Conservation (phyloP, 352 stramenopile species). For the Pelagophyceae sp. region DNA sequence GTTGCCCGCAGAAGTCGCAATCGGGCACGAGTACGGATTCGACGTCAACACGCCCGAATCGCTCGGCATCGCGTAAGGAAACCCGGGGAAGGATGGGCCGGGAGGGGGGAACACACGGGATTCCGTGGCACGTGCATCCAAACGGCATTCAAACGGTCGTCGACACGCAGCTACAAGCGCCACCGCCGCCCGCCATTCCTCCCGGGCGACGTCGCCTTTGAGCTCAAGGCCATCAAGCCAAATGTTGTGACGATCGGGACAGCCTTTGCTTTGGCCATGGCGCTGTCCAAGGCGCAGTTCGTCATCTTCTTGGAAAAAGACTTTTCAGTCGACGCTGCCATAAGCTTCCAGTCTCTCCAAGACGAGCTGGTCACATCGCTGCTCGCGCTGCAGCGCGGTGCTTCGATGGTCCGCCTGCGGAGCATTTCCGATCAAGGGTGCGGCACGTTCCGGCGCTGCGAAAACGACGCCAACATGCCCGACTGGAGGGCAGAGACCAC, state of each 20-base stretch:
- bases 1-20: conserved; percentile 15
- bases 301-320: conserved; percentile 30
- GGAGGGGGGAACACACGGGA: too few relatives aligned
- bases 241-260: conserved; percentile 26
- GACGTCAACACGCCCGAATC: conserved; percentile 10
- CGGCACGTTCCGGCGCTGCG: conserved; percentile 26
- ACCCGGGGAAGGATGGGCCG: too few relatives aligned
- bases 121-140: too few relatives aligned
- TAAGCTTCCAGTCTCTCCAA: neutral
- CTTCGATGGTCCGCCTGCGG: conserved; percentile 20
- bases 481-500: conserved; percentile 4
- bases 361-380: conserved; percentile 16
- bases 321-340: conserved; percentile 14
- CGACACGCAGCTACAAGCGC: too few relatives aligned
- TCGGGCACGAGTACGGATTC: conserved; percentile 22
- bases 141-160: too few relatives aligned
- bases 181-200: neutral
- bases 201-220: neutral
- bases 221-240: conserved; percentile 20
- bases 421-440: conserved; percentile 25
- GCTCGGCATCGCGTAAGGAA: neutral
- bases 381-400: conserved; percentile 10
- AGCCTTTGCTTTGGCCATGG: conserved; percentile 21
- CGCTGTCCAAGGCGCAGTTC: conserved; percentile 10
- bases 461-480: conserved; percentile 20